These are phyloP conservation scores for Paraconiothyrium brasiliense DNA, from an alignment of 2,329 filamentous ascomycete genomes.

Conservation along the genomic window DNA sequence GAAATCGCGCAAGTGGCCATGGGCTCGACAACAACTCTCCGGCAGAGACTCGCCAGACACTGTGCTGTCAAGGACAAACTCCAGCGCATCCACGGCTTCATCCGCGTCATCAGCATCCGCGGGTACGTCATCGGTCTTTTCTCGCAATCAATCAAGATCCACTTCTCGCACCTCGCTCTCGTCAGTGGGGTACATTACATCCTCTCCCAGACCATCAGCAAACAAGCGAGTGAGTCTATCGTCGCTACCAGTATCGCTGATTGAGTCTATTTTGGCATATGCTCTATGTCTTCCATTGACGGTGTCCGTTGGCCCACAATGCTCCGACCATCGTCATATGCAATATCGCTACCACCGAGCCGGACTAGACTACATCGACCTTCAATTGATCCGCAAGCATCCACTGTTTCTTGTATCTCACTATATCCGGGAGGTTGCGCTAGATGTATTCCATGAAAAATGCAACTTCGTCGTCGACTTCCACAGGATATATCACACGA, in stretches of 20 bases:
- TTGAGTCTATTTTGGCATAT: slow-evolving; percentile 33
- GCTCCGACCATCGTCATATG: slow-evolving; percentile 22
- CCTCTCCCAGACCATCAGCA: background rate
- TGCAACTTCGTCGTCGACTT: slow-evolving; percentile 35
- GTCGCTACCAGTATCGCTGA: slow-evolving; percentile 26
- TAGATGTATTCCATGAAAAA: slow-evolving; percentile 33
- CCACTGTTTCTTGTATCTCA: slow-evolving; percentile 31
- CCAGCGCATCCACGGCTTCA: slow-evolving; percentile 21
- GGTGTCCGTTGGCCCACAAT: slow-evolving; percentile 27
- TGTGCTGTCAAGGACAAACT: slow-evolving; percentile 21
- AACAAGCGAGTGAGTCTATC: slow-evolving; percentile 14
- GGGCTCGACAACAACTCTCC: slow-evolving; percentile 14
- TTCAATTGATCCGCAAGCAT: slow-evolving; percentile 30
- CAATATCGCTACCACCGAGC: slow-evolving; percentile 29
- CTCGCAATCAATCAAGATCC: slow-evolving; percentile 15
- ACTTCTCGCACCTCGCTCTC: slow-evolving; percentile 17
- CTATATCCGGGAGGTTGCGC: slow-evolving; percentile 22
- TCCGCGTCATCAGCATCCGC: slow-evolving; percentile 22
- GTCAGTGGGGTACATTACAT: slow-evolving; percentile 9
- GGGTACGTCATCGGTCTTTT: slow-evolving; percentile 22
- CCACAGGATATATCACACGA: slow-evolving; percentile 28
- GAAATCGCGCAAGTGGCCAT: slow-evolving; percentile 20
- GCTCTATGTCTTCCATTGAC: slow-evolving; percentile 27
- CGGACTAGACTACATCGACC: slow-evolving; percentile 31
- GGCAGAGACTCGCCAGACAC: slow-evolving; percentile 4